Evolutionary conservation across 2,329 filamentous ascomycete genomes (phyloP), one percentile per base, ranked within the genome.

Genomic region (Penicillium sp.): DNA sequence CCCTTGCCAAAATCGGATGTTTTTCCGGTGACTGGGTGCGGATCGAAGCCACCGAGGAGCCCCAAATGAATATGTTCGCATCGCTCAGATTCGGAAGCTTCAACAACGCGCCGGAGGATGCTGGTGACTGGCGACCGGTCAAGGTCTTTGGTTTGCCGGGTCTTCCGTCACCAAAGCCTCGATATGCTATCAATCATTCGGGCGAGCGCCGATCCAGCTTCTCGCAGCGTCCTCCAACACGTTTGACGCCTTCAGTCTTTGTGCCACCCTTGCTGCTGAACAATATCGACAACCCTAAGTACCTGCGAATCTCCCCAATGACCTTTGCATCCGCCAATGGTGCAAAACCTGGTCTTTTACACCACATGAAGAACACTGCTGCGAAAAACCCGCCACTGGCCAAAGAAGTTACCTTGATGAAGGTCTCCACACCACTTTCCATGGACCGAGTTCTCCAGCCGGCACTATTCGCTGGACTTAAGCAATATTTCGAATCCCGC

Each of bases 11-110:
- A 57, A 85, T 98, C 44, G 90, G 91, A 13, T 97, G 91, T 67
- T 98, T 98, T 64, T 97, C 91, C 0, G 93, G 93, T 24, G 93
- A 98, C 63, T 98, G 93, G 93, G 89, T 95, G 9, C 84, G 86
- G 18, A 76, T 96, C 9, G 89, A 95, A 69, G 77, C 81, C 5
- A 79, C 87, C 0, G 79, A 86, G 55, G 87, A 89, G 62, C 86
- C 87, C 2, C 67, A 69, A 46, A 42, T 64, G n/a, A 71, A 71
- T 27, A 49, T 85, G 79, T 18, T 72, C 75, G 13, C 85, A 81
- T 65, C 86, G 77, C 14, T 80, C 81, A 55, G 86, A 79, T 41
- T 86, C 84, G 64, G 69, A 50, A 61, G 63, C 46, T 64, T 71
- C 36, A 66, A 62, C 38, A 61, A 68, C 16, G 58, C 57, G 54